These are phyloP conservation scores for Sphaerulina vaccinii DNA, from an alignment of 2,329 filamentous ascomycete genomes.

Conservation along the genomic window DNA sequence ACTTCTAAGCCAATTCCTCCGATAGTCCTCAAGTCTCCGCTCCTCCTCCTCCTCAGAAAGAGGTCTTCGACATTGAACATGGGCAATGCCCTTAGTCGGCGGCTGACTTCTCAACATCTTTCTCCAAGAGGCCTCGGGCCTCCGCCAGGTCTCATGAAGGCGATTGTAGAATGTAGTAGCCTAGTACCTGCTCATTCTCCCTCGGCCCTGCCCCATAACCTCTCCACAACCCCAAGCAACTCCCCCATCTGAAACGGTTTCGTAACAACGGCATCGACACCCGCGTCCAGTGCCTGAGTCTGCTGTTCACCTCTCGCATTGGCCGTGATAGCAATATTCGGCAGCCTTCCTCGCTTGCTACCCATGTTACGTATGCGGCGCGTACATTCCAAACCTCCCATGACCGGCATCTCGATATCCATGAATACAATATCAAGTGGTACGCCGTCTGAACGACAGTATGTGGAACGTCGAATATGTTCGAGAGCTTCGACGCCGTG, in stretches of 20 bases:
- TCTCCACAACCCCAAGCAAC: constrained; percentile 47
- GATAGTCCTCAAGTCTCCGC: too few species aligned
- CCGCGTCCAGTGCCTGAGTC: constrained; percentile 64
- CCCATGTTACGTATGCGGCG: constrained; percentile 24
- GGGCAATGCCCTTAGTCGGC: too few species aligned
- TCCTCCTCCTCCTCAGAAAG: too few species aligned
- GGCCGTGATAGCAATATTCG: constrained; percentile 74
- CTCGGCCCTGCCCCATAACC: too few species aligned
- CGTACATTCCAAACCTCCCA: constrained; percentile 34
- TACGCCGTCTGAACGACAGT: constrained; percentile 1
- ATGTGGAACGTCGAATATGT: constrained; percentile 17
- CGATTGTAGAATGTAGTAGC: too few species aligned
- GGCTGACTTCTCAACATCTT: too few species aligned
- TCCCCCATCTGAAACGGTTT: constrained; percentile 41
- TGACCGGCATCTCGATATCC: constrained; percentile 37
- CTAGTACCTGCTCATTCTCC: too few species aligned
- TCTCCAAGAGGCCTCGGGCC: too few species aligned
- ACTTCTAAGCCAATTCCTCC: too few species aligned
- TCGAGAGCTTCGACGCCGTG: constrained; percentile 34
- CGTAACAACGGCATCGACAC: constrained; percentile 61
- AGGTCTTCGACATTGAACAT: too few species aligned
- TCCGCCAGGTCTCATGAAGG: too few species aligned
- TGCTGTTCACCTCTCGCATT: constrained; percentile 60
- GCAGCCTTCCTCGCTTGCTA: constrained; percentile 55
- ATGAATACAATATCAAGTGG: constrained; percentile 31